Percentiles rank a stretch among this genome's conserved stretches.
phyloP scores from a whole-genome alignment of 1,139 yeast genomes.

The Taiozyma sp. region DNA sequence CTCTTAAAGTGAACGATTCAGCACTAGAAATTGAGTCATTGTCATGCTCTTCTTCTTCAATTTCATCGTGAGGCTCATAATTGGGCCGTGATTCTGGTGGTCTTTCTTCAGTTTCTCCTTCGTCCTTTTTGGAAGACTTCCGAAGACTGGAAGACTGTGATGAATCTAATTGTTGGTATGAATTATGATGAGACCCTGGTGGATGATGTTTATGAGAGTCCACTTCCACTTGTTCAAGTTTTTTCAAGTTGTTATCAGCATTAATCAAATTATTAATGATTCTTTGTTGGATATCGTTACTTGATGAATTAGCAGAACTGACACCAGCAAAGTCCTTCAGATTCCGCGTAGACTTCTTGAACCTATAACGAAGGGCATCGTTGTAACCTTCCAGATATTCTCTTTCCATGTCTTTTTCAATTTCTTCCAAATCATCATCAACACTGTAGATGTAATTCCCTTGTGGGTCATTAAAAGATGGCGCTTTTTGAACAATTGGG shows the following conservation, averaged over 20 bases:
- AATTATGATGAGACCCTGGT: slow-evolving; percentile 3
- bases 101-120: slow-evolving; percentile 6
- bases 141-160: background rate
- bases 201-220: slow-evolving; percentile 13
- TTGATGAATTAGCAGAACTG: background rate
- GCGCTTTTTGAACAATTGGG: slow-evolving; percentile 17
- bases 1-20: slow-evolving; percentile 85
- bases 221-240: slow-evolving; percentile 19
- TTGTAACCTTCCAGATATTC: slow-evolving; percentile 68
- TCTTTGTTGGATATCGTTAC: slow-evolving; percentile 4
- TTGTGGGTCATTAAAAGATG: slow-evolving; percentile 13
- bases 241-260: slow-evolving; percentile 22
- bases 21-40: slow-evolving; percentile 44
- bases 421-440: slow-evolving; percentile 68
- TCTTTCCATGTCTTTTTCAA: slow-evolving; percentile 51
- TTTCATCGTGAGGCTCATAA: slow-evolving; percentile 10
- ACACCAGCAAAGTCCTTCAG: slow-evolving; percentile 9
- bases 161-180: slow-evolving; percentile 6
- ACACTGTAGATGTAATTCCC: slow-evolving; percentile 49
- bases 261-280: slow-evolving; percentile 17
- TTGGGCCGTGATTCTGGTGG: slow-evolving; percentile 13
- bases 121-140: background rate
- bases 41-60: slow-evolving; percentile 21
- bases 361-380: slow-evolving; percentile 53
- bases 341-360: slow-evolving; percentile 21